A percentile compares a stretch with the other conserved stretches of the same genome.
Evolutionary conservation across 2,329 filamentous ascomycete species (phyloP).

Genomic region (Ophiostoma tasmaniense): DNA sequence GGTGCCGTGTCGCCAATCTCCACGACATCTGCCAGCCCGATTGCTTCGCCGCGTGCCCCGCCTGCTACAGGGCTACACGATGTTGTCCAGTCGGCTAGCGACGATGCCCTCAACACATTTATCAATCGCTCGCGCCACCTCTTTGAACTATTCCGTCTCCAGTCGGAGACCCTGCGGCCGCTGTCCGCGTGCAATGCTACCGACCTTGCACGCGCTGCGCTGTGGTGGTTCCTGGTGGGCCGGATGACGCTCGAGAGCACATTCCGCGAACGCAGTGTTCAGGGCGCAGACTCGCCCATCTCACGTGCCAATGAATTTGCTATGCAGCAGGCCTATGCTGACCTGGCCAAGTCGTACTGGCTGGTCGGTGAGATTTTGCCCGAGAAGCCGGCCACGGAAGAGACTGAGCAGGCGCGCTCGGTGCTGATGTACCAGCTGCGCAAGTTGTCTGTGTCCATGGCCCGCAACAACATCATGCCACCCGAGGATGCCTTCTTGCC

Average conservation of each 20-base stretch:
- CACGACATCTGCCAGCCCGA: conserved; percentile 8
- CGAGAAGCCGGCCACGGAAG: conserved; percentile 39
- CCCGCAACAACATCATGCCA: conserved; percentile 70
- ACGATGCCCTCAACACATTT: conserved; percentile 63
- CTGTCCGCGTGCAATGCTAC: conserved; percentile 53
- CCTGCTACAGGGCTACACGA: conserved; percentile 30
- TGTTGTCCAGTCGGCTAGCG: conserved; percentile 33
- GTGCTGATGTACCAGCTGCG: conserved; percentile 56
- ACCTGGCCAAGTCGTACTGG: conserved; percentile 82
- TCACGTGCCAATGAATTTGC: conserved; percentile 43
- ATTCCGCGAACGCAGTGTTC: conserved; percentile 54
- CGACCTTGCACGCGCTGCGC: conserved; percentile 61
- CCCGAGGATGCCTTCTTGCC: conserved; percentile 60
- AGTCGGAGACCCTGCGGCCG: conserved; percentile 65
- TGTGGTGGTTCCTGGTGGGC: conserved; percentile 88
- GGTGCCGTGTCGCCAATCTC: conserved; percentile 8
- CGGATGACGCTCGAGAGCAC: conserved; percentile 65
- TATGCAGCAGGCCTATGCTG: conserved; percentile 70
- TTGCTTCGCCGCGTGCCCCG: conserved; percentile 8
- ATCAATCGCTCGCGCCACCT: conserved; percentile 62
- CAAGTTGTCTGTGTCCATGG: conserved; percentile 74
- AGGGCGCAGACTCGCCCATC: conserved; percentile 36
- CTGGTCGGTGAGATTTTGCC: conserved; percentile 51
- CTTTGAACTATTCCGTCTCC: conserved; percentile 65
- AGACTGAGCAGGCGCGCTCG: conserved; percentile 46